phyloP scores from a whole-genome alignment of 495 filamentous ascomycete species.

The Amphirosellinia nigrospora region DNA sequence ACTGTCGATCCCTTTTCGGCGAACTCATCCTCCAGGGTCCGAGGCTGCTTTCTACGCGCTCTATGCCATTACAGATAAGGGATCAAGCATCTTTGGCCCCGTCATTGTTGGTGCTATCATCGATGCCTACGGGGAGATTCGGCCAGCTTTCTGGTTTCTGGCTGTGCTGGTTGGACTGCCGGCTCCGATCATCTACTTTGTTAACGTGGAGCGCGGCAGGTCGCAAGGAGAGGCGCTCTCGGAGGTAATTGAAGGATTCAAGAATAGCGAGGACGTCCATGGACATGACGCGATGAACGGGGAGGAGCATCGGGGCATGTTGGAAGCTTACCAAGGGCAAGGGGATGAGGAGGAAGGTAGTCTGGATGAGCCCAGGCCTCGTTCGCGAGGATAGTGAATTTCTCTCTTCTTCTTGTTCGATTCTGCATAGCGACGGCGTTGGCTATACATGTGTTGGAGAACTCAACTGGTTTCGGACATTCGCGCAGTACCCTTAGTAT shows the following conservation, averaged over 20 bases:
- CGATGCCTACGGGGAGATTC: slow-evolving; percentile 85
- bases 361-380: background rate
- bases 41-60: slow-evolving; percentile 97
- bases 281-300: slow-evolving; percentile 27
- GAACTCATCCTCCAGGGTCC: slow-evolving; percentile 88
- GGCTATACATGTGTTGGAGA: slow-evolving; percentile 18
- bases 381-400: background rate
- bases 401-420: slow-evolving; percentile 8
- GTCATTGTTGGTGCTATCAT: slow-evolving; percentile 93
- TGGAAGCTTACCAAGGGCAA: slow-evolving; percentile 44
- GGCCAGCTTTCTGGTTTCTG: slow-evolving; percentile 92
- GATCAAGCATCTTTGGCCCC: slow-evolving; percentile 91
- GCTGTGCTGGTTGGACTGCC: slow-evolving; percentile 82
- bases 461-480: background rate
- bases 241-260: slow-evolving; percentile 66
- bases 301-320: slow-evolving; percentile 40
- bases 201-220: slow-evolving; percentile 90
- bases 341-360: slow-evolving; percentile 30
- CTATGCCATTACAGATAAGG: slow-evolving; percentile 98
- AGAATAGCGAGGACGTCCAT: slow-evolving; percentile 33
- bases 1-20: slow-evolving; percentile 91
- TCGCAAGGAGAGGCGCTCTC: slow-evolving; percentile 76
- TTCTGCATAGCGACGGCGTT: slow-evolving; percentile 56
- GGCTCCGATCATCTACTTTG: slow-evolving; percentile 79
- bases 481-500: background rate